Evolutionary conservation across 257 asterid species (phyloP).

Genomic region (Craterostigma plantagineum): DNA sequence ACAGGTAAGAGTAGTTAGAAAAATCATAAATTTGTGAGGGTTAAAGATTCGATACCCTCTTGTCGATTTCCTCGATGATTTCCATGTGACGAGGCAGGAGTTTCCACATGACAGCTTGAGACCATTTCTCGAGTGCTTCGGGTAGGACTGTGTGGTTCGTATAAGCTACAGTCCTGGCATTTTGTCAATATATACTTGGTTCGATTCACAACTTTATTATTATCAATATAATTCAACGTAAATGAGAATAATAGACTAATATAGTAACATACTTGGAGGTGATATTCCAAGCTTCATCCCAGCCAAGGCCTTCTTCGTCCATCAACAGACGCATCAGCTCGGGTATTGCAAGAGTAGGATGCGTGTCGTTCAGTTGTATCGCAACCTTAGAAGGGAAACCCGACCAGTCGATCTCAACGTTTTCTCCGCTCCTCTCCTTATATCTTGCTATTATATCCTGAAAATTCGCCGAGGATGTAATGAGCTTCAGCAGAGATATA

Average conservation of each 20-base stretch:
- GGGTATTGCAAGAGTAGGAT: slow-evolving; percentile 94
- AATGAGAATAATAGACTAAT: neutral
- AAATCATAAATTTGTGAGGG: neutral
- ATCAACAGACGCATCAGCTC: slow-evolving; percentile 92
- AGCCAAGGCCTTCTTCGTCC: slow-evolving; percentile 90
- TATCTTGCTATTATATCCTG: slow-evolving; percentile 88
- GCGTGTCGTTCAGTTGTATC: slow-evolving; percentile 92
- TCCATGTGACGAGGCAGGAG: slow-evolving; percentile 99
- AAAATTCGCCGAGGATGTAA: too few species aligned
- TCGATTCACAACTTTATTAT: slow-evolving; percentile 8
- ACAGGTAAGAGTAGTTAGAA: neutral
- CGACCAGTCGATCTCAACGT: slow-evolving; percentile 46
- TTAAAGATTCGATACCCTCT: slow-evolving; percentile 35
- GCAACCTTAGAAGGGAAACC: slow-evolving; percentile 89
- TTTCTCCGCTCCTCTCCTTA: slow-evolving; percentile 53
- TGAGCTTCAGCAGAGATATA: slow-evolving; percentile 6
- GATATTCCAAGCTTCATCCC: slow-evolving; percentile 98
- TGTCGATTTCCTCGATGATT: slow-evolving; percentile 88
- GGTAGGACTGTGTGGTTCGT: slow-evolving; percentile 99
- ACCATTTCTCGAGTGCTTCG: slow-evolving; percentile 98
- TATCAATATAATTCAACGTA: slow-evolving; percentile 10
- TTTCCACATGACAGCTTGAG: slow-evolving; percentile 98
- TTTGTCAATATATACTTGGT: slow-evolving; percentile 8
- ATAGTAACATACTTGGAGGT: slow-evolving; percentile 39
- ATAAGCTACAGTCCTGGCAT: slow-evolving; percentile 77